Evolutionary conservation across 1,284 basidiomycete genomes (phyloP), one percentile per base, ranked within the genome.

Genomic region (Cryptococcus sp.): DNA sequence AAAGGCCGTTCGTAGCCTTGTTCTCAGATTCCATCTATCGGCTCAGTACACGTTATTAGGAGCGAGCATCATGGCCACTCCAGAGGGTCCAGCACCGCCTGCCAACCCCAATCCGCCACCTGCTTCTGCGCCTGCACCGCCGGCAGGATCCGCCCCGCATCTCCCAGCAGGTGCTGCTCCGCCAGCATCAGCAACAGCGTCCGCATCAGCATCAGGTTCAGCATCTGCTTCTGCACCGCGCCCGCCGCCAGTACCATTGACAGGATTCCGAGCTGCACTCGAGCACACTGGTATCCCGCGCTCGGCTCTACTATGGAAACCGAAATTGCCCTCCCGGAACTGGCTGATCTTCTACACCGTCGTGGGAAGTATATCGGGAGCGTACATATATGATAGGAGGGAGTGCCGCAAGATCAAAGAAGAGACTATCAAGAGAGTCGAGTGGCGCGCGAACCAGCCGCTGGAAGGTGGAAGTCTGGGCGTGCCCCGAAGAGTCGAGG

Each of bases 311-410:
- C 70, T 68, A 3, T 81, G 76, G 74, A 78, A 80, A 60, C 81
- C 81, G 6, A 70, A 72, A 19, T 83, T 96, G 41, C 93, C 94
- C 6, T 92, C 90, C 2, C 85, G 91, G 62, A 96, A 96, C 73
- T 93, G 91, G 91, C 51, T 63, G 19, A 93, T 97, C 71, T 97
- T 96, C 79, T 83, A 92, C 60, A 82, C 86, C 39, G 80, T 92
- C 63, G 87, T 89, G 13, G 86, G 86, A 22, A 83, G 87, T 3
- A 67, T 91, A 49, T 72, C 86, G 6, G 88, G 87, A 30, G 83
- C 86, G 57, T 96, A 93, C 80, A 82, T 86, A 55, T 93, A 95
- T 73, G 93, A 97, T 82, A 85, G 92, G 23, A 80, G 82, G 61
- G 82, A 93, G 78, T 91, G 89, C 78, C 86, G 85, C 64, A 74